These are phyloP conservation scores for Pterocarpus macrocarpus DNA, from an alignment of 306 rosid species.

Conservation along the genomic window DNA sequence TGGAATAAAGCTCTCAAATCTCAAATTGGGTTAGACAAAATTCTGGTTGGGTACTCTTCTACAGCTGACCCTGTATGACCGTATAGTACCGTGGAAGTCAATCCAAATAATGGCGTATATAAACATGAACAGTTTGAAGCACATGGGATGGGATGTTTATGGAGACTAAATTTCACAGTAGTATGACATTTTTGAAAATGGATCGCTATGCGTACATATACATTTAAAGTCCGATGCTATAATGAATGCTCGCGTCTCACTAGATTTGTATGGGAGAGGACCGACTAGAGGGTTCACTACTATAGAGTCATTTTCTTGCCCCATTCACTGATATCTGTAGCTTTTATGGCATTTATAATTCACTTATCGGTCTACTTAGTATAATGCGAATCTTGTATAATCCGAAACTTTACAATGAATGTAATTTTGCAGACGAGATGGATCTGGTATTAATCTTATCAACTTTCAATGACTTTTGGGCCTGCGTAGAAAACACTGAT, in stretches of 20 bases:
- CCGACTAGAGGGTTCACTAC: too few species aligned
- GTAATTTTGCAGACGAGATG: too few species aligned
- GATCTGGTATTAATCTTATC: too few species aligned
- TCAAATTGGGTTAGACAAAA: not conserved
- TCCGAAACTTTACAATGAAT: too few species aligned
- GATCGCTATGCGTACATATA: not conserved
- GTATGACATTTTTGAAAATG: not conserved
- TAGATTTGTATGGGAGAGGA: too few species aligned
- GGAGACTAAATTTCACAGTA: not conserved
- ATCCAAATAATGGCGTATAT: not conserved
- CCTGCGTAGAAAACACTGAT: too few species aligned
- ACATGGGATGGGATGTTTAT: not conserved
- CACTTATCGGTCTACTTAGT: too few species aligned
- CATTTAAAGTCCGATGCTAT: not conserved
- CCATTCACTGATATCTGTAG: too few species aligned
- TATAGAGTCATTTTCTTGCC: too few species aligned
- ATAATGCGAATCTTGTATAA: too few species aligned
- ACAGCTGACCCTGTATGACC: not conserved
- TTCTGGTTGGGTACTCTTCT: not conserved
- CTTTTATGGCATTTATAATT: too few species aligned
- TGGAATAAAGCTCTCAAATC: not conserved
- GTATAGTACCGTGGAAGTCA: not conserved
- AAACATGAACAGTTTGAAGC: not conserved
- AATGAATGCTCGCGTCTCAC: not conserved
- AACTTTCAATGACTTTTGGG: too few species aligned